Evolutionary conservation across 352 stramenopile genomes (phyloP).

Genomic region (Globisporangium sylvaticum): DNA sequence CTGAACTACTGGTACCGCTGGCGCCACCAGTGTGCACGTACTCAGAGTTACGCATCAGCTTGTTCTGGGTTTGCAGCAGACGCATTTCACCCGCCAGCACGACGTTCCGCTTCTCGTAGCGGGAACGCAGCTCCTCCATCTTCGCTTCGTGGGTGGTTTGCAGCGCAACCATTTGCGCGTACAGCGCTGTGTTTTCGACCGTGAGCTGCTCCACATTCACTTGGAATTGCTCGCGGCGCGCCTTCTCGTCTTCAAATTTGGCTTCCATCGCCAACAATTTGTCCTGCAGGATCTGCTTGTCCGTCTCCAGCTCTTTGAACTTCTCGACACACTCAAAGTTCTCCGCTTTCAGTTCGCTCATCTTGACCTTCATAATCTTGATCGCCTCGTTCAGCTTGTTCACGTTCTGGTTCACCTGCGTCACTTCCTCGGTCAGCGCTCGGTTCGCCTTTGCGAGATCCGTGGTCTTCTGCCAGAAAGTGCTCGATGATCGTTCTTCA

Average conservation of each 20-base stretch:
- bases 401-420: slow-evolving; percentile 54
- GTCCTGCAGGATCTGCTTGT: slow-evolving; percentile 76
- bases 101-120: slow-evolving; percentile 70
- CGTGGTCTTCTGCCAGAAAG: slow-evolving; percentile 87
- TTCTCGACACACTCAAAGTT: slow-evolving; percentile 51
- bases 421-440: slow-evolving; percentile 63
- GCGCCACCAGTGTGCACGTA: slow-evolving; percentile 12
- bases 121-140: slow-evolving; percentile 69
- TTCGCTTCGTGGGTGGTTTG: slow-evolving; percentile 80
- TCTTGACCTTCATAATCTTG: slow-evolving; percentile 52
- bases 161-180: slow-evolving; percentile 83
- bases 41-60: slow-evolving; percentile 55
- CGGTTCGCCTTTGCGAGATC: slow-evolving; percentile 82
- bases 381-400: slow-evolving; percentile 66
- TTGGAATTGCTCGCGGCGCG: slow-evolving; percentile 79
- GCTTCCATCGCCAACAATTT: slow-evolving; percentile 54
- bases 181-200: slow-evolving; percentile 81
- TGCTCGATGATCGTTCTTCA: slow-evolving; percentile 61
- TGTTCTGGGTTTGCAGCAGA: slow-evolving; percentile 70
- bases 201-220: slow-evolving; percentile 84
- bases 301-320: slow-evolving; percentile 62
- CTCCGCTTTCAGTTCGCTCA: slow-evolving; percentile 43
- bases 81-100: slow-evolving; percentile 73
- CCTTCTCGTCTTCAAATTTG: slow-evolving; percentile 80
- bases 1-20: slow-evolving; percentile 3